Evolutionary conservation across 306 rosid genomes (phyloP).

Genomic region (Prinsepia uniflora): DNA sequence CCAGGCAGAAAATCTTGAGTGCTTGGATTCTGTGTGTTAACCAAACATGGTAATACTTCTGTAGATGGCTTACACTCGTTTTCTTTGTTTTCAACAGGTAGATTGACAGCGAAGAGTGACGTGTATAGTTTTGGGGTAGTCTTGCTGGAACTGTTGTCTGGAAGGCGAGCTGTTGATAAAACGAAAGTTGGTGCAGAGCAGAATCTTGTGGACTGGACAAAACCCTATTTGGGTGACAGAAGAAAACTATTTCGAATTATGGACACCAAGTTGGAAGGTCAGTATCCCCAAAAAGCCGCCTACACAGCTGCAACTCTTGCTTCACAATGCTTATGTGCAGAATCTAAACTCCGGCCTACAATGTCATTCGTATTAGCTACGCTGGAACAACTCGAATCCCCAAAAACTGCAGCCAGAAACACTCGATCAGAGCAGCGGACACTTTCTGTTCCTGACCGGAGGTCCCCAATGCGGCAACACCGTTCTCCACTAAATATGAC

Average conservation of each 20-base stretch:
- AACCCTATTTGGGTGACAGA: constrained; percentile 68
- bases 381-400: constrained; percentile 58
- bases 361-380: constrained; percentile 69
- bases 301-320: constrained; percentile 69
- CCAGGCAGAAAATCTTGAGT: background rate
- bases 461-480: constrained; percentile 45
- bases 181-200: constrained; percentile 58
- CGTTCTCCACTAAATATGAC: constrained; percentile 43
- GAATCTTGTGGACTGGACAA: constrained; percentile 86
- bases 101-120: constrained; percentile 83
- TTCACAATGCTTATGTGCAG: constrained; percentile 63
- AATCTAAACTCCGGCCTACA: constrained; percentile 74
- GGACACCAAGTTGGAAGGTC: constrained; percentile 91
- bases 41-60: background rate
- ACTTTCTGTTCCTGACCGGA: constrained; percentile 28
- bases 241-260: constrained; percentile 75
- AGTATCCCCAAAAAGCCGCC: constrained; percentile 82
- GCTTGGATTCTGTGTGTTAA: background rate
- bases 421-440: constrained; percentile 42
- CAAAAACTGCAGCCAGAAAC: constrained; percentile 42
- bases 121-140: constrained; percentile 96
- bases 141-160: constrained; percentile 70
- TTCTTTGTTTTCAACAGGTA: constrained; percentile 43
- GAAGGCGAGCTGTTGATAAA: constrained; percentile 75
- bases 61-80: background rate